These are phyloP conservation scores for Zea mays DNA, from an alignment of 176 grass and related monocot genomes.

Conservation along the genomic window Zm-B73-REFERENCE-NAM-5.0 NC_050100.1:160449001-160449500, in stretches of 20 bases:
- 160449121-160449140: not conserved
- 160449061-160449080: no score
- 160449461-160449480: not conserved
- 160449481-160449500: not conserved
- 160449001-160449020: no score
- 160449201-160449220: not conserved
- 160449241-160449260: conserved; percentile 60
- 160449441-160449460: not conserved
- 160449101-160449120: no score
- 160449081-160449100: no score
- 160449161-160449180: conserved; percentile 19
- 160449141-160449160: not conserved
- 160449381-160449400: conserved; percentile 4
- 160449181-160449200: not conserved
- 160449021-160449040: no score
- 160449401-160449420: conserved; percentile 20
- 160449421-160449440: not conserved
- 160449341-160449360: not conserved
- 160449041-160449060: no score
- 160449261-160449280: conserved; percentile 58
- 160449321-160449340: not conserved
- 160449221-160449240: conserved; percentile 59
- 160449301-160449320: not conserved
- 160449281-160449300: conserved; percentile 65
- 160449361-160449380: not conserved